Conservation (phyloP, 169 alveolate genomes). For the Plasmodium fragile region DNA sequence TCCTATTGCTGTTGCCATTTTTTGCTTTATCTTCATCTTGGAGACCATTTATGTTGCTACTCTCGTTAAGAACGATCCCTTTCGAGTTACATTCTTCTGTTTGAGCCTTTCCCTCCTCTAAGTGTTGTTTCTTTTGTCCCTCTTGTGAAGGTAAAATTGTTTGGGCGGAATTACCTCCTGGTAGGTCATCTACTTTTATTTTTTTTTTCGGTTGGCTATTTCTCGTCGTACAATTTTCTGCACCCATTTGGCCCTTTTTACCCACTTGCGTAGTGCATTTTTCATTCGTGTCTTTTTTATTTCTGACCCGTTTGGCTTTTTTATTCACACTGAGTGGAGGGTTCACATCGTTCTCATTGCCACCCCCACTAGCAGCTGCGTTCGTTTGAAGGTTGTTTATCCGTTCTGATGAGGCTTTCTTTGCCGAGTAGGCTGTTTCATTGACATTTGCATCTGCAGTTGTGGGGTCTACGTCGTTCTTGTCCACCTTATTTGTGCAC, state of each 20-base stretch:
- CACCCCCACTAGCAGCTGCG: background rate
- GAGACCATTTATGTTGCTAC: background rate
- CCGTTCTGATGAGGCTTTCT: background rate
- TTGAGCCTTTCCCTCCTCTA: background rate
- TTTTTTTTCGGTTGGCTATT: slow-evolving; percentile 10
- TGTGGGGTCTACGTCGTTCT: background rate
- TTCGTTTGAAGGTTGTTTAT: slow-evolving; percentile 1
- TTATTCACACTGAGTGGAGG: background rate
- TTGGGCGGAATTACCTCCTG: background rate
- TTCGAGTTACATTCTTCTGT: slow-evolving; percentile 3
- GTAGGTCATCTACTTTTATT: background rate
- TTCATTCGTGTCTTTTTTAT: background rate
- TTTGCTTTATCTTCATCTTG: background rate
- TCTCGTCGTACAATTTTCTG: background rate
- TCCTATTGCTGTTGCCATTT: background rate
- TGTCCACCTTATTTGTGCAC: background rate
- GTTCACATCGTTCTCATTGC: background rate
- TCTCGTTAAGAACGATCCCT: background rate
- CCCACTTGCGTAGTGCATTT: slow-evolving; percentile 9
- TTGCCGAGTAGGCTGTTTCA: background rate
- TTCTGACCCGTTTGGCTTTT: background rate
- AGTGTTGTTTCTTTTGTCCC: background rate
- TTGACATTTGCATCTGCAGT: slow-evolving; percentile 9
- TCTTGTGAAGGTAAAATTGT: background rate
- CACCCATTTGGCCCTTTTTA: slow-evolving; percentile 5